Base-by-base conservation (phyloP, 2,329 filamentous ascomycete genomes). In the Diaporthe sp. region DNA sequence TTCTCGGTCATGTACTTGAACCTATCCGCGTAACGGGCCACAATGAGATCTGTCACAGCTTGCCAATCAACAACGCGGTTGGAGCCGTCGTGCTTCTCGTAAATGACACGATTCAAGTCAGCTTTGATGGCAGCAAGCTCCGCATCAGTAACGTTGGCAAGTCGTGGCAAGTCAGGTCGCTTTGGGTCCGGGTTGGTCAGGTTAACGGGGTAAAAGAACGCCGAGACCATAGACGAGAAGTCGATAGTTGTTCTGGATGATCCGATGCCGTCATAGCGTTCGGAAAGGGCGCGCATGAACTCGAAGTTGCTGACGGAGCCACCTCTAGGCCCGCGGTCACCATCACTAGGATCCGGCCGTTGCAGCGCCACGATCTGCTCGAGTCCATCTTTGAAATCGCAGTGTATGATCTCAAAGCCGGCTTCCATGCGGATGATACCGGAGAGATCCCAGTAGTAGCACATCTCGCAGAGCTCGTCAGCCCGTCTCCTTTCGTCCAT, bases 391-490 rank as follows among this genome's bases (percentile, higher is more conserved):
- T 79, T 78, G 61, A 95, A 94, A 72, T 92, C 85, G 81, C 93
- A 95, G 28, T 93, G 85, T 68, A 94, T 92, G 72, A 94, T 86
- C 82, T 95, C 93, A 78, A 94, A 94, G 0, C 93, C 93, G 25
- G 88, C 88, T 80, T 95, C 93, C 88, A 92, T 92, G 15, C 93
- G 88, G 2, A 94, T 82, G 31, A 94, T 85, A 0, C 91, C 92
- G 79, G 94, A 90, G n/a, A 94, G 84, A 13, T 89, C 89, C 92
- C 81, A 90, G 72, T 79, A 82, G 75, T 60, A 82, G 13, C 89
- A 86, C 13, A 93, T 78, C 0, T 86, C 82, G 81, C 93, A 95
- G 1, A 94, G 82, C 1, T 86, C 85, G 1, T 79, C 67, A 0
- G 92, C 92, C 9, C 92, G 89, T 2, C 83, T 81, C 7, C 76